Base-by-base conservation (phyloP, 2,329 filamentous ascomycete genomes). In the Colletotrichum sojae region DNA sequence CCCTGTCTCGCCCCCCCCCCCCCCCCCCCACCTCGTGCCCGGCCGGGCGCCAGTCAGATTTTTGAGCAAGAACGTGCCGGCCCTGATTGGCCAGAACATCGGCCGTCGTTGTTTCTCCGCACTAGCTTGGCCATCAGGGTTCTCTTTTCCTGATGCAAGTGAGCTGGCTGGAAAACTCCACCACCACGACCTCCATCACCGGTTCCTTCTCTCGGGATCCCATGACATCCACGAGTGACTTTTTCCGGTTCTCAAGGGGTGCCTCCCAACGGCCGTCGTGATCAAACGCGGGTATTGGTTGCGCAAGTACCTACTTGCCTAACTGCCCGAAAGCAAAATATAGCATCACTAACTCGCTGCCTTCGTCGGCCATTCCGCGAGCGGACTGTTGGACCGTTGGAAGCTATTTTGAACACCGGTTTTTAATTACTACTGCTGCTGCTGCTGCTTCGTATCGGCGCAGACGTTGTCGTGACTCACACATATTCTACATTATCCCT, bases 91-190 rank as follows among this genome's bases (percentile, higher is more conserved):
- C 27, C 36, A 9, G 10, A 15, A 13, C 20, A 15, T 8, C 56
- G 45, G 51, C 67, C 67, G 61, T 69, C 67, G 61, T 52, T 62
- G 67, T 69, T 61, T 36, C 67, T 69, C 62, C 67, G 43, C 56
- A 48, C 66, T 67, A 69, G 62, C 16, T 66, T 49, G 16, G 39
- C 67, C 67, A 69, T 69, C 67, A 66, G 59, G 67, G 67, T 69
- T 49, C 67, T 61, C 67, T 51, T 6, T 39, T 25, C 22, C 49
- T 59, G 4, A 48, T 45, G 49, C 63, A 60, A 49, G 22, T 40
- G 25, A 43, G 43, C 25, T 51, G 39, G 53, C 27, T 22, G 45
- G 31, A 36, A 36, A 40, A n/a, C 27, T 45, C 45, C n/a, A 49
- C 5, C 40, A 43, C 40, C 13, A 43, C 40, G 10, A 25, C 22